A percentile compares a stretch with the other conserved stretches of the same genome.
phyloP scores from a whole-genome alignment of 371 early-diverging fungal genomes.

The Mucor racemosus region DNA sequence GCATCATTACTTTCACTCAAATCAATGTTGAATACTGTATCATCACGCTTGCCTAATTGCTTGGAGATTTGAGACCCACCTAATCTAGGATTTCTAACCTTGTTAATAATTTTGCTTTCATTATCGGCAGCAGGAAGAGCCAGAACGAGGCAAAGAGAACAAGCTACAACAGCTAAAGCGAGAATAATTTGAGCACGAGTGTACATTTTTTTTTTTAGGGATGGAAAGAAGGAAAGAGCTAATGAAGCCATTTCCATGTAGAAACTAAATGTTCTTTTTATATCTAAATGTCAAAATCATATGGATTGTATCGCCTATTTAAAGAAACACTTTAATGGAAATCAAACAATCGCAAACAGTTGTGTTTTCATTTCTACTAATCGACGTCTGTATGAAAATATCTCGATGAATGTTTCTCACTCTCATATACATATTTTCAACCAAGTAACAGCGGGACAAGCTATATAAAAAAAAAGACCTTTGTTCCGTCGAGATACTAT shows the following conservation, averaged over 20 bases:
- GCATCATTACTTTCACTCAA: neutral
- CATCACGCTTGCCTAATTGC: neutral
- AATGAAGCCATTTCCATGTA: neutral
- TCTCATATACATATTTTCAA: too few relatives aligned
- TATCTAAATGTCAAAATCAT: neutral
- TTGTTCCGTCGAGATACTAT: too few relatives aligned
- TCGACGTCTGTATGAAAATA: neutral
- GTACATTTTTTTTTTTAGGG: neutral
- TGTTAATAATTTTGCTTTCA: neutral
- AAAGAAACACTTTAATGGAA: neutral
- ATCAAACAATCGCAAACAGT: neutral
- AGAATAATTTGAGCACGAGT: constrained; percentile 12
- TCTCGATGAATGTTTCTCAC: too few relatives aligned
- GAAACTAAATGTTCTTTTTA: neutral
- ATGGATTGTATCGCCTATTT: neutral
- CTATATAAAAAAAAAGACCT: too few relatives aligned
- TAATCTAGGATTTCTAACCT: constrained; percentile 6
- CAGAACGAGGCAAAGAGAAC: neutral
- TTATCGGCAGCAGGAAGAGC: neutral
- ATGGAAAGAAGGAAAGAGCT: neutral
- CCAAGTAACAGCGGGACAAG: too few relatives aligned
- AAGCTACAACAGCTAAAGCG: constrained; percentile 5
- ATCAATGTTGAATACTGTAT: neutral
- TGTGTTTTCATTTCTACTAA: neutral
- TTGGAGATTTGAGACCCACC: neutral